A percentile compares a stretch with the other conserved stretches of the same genome.
phyloP scores from a whole-genome alignment of 139 green algal genomes.

The Coelastrella sp. region DNA sequence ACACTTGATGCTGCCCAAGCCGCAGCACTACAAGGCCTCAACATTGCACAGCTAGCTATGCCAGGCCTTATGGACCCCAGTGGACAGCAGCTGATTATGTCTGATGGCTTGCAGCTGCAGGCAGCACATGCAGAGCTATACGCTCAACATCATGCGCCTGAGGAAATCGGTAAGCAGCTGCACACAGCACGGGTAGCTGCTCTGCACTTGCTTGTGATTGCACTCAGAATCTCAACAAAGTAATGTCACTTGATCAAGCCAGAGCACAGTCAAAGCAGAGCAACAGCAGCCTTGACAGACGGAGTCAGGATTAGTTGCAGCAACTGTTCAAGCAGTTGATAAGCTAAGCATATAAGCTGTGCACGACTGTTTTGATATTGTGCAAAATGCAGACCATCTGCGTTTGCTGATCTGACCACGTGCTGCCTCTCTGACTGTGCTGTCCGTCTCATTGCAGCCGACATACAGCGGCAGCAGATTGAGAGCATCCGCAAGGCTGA shows the following conservation, averaged over 20 bases:
- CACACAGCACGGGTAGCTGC: background rate
- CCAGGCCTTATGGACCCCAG: background rate
- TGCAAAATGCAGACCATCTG: too few relatives aligned
- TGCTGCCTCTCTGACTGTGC: too few relatives aligned
- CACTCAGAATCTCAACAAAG: too few relatives aligned
- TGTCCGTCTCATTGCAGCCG: too few relatives aligned
- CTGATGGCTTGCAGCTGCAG: conserved; percentile 41
- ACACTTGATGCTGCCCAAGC: background rate
- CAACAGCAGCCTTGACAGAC: too few relatives aligned
- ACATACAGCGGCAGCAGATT: conserved; percentile 40
- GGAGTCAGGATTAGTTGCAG: too few relatives aligned
- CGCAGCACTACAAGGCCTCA: conserved; percentile 6
- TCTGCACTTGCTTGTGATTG: background rate
- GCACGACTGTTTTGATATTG: too few relatives aligned
- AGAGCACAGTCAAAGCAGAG: too few relatives aligned
- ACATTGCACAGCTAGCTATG: conserved; percentile 18
- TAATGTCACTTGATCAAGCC: too few relatives aligned
- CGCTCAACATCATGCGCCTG: background rate
- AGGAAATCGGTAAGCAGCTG: conserved; percentile 10
- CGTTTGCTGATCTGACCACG: background rate
- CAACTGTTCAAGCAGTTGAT: too few relatives aligned
- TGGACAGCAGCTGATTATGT: conserved; percentile 35
- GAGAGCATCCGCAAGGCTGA: conserved; percentile 41
- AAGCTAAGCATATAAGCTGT: too few relatives aligned
- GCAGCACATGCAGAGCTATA: conserved; percentile 6